Percentiles rank a stretch among this genome's conserved stretches.
Conservation (phyloP, 805 yeast species). For the Zygosaccharomyces siamensis region DNA sequence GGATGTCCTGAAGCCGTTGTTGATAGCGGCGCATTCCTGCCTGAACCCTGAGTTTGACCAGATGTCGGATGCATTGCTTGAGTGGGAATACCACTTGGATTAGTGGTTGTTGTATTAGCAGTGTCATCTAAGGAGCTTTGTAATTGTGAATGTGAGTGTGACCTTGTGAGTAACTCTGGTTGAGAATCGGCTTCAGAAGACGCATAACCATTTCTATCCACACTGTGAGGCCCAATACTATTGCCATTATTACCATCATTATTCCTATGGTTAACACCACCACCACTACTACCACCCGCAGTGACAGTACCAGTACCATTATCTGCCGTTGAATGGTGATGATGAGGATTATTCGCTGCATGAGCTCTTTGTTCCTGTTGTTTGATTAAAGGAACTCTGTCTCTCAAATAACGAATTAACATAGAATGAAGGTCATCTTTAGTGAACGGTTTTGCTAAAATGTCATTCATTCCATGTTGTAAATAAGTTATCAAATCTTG, state of each 20-base stretch:
- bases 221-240: neutral
- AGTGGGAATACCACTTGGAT: neutral
- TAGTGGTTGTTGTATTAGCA: neutral
- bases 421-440: constrained; percentile 78
- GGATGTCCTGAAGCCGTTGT: constrained; percentile 10
- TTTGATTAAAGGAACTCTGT: constrained; percentile 39
- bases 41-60: constrained; percentile 10
- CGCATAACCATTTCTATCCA: neutral
- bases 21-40: constrained; percentile 6
- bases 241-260: neutral
- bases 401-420: constrained; percentile 64
- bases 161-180: constrained; percentile 2
- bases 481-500: constrained; percentile 74
- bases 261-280: neutral
- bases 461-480: constrained; percentile 88
- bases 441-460: constrained; percentile 90
- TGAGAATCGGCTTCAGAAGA: constrained; percentile 1
- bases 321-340: constrained; percentile 5
- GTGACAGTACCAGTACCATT: constrained; percentile 2
- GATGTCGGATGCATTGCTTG: constrained; percentile 9
- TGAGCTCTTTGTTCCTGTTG: constrained; percentile 16
- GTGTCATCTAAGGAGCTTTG: constrained; percentile 3
- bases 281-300: constrained; percentile 1
- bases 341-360: constrained; percentile 3
- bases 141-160: constrained; percentile 10